Evolutionary conservation across 129 eudicot genomes (phyloP), one percentile per base, ranked within the genome.

Genomic region (Flaveria linearis): DNA sequence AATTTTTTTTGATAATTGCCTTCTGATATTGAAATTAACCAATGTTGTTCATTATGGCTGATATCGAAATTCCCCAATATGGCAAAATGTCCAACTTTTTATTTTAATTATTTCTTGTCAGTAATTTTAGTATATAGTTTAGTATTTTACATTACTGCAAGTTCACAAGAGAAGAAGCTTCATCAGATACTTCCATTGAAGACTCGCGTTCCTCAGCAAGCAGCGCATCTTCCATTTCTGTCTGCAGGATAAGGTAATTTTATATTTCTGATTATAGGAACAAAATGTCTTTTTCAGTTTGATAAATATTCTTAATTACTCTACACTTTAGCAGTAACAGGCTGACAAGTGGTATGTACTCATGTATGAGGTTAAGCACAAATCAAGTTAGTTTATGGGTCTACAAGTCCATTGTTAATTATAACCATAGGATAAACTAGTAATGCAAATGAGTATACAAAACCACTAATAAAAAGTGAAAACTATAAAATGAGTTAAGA

Each of bases 171-270:
- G 96, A 80, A 42, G 85, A 72, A 75, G 96, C 96, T 76, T 91
- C 97, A 81, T 87, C 90, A 76, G 90, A 79, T 68, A 93, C 89
- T 82, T 88, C 89, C 77, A 80, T 84, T 75, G 97, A 88, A 79
- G 81, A 76, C 82, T 86, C 94, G 68, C 81, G 91, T 82, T 94
- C 99, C 85, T 87, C 80, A 61, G 76, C 66, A 55, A 87, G 82
- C 80, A 78, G 73, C 16, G 77, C 76, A 68, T 93, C 98, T 86
- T 93, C 98, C 82, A 85, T 72, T 74, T 93, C 95, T 64, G 85
- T 85, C 98, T 93, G 93, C 56, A 76, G 67, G 53, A 82, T 82
- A 86, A 50, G 70, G 62, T 73, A 63, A 78, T 47, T 66, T 72
- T 41, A 81, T 73, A 67, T 73, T 74, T 80, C 79, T 67, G 49